Base-by-base conservation (phyloP, 495 filamentous ascomycete genomes). In the Daldinia caldariorum region DNA sequence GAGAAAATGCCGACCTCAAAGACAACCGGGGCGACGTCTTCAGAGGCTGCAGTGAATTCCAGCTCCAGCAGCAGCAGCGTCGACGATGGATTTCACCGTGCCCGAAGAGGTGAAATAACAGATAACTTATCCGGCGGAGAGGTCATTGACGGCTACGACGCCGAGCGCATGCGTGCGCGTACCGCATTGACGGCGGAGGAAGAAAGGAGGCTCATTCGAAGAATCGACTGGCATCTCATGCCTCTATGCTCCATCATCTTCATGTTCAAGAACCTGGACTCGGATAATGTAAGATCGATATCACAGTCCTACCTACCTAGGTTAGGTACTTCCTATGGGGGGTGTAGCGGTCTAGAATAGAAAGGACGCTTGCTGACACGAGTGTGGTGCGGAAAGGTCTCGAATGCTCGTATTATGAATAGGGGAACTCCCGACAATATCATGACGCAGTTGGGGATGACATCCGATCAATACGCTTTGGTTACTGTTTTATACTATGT, bases 191-290 rank as follows among this genome's bases (percentile, higher is more conserved):
- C 77, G 18, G 47, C 64, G 34, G 78, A 75, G 18, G 82, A 84
- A 61, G 82, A 84, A 56, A 82, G 79, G 57, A 82, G 73, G 32
- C 61, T 84, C 8, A 69, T 84, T 12, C 76, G 79, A 6, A 74
- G 80, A 18, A 80, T 83, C n/a, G 82, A 84, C 57, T 83, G 79
- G 81, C 79, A 79, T 16, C 66, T 84, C 0, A 79, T 83, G 73
- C 77, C 80, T 7, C 67, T 84, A 9, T 78, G 77, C 13, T 79
- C 80, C 4, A 54, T 83, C 1, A 81, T 84, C 13, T 84, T 80
- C 65, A 76, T 83, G 76, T 77, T 84, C 58, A 82, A 83, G 64
- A 82, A 78, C 37, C 37, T 83, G 31, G 81, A 83, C 32, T 66
- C 70, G 3, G 78, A 76, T 31, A 84, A 84, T 72, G 79, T 81